Evolutionary conservation across 257 asterid genomes (phyloP).

Genomic region (Asclepias syriaca): DNA sequence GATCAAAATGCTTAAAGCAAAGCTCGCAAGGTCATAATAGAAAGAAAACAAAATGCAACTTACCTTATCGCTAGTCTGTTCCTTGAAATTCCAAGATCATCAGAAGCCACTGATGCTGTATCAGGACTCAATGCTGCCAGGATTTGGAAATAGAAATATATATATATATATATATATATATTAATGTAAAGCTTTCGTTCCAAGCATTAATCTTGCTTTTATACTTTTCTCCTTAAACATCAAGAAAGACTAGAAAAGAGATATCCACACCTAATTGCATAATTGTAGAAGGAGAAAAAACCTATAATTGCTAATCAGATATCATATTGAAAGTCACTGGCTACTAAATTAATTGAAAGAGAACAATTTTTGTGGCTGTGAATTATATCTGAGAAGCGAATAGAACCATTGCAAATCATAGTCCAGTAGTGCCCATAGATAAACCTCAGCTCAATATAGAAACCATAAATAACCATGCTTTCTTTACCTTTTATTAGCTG

Average conservation of each 20-base stretch:
- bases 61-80: constrained; percentile 44
- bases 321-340: background rate
- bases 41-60: background rate
- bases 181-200: background rate
- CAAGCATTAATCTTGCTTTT: constrained; percentile 3
- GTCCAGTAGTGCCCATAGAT: background rate
- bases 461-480: background rate
- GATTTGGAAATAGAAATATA: too few relatives aligned
- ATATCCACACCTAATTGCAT: background rate
- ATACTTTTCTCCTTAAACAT: background rate
- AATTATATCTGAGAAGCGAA: background rate
- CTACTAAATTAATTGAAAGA: background rate
- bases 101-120: constrained; percentile 24
- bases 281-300: background rate
- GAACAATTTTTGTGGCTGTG: background rate
- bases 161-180: too few relatives aligned
- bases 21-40: background rate
- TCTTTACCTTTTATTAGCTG: constrained; percentile 46
- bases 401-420: background rate
- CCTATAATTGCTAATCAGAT: background rate
- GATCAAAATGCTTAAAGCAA: background rate
- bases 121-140: constrained; percentile 33
- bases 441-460: background rate
- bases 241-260: background rate
- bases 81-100: constrained; percentile 19